Conservation (phyloP, 2,329 filamentous ascomycete species). For the Sporothrix mexicana region DNA sequence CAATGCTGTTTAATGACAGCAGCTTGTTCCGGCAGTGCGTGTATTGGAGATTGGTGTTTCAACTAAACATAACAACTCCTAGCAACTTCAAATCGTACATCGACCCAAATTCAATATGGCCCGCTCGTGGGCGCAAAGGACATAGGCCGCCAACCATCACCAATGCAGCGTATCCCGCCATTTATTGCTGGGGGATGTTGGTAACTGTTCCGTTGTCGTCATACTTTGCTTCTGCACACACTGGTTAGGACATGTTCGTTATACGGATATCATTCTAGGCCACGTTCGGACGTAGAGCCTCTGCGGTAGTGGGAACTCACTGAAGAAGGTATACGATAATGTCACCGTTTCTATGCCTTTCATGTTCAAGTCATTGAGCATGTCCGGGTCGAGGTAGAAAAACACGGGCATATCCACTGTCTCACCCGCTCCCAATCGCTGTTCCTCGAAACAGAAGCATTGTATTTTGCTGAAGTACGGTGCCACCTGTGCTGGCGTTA, state of each 20-base stretch:
- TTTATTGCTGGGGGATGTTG: slow-evolving; percentile 39
- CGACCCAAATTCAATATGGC: no score
- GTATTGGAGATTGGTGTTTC: no score
- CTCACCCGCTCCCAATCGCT: slow-evolving; percentile 91
- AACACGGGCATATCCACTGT: slow-evolving; percentile 99
- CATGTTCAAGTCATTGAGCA: slow-evolving; percentile 92
- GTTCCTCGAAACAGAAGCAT: slow-evolving; percentile 98
- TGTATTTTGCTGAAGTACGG: slow-evolving; percentile 99
- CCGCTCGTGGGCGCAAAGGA: no score
- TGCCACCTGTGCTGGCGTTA: slow-evolving; percentile 92
- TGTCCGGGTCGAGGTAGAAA: slow-evolving; percentile 97
- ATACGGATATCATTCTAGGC: no score
- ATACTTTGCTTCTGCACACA: slow-evolving; percentile 73
- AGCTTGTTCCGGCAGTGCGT: no score
- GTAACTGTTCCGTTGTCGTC: slow-evolving; percentile 77
- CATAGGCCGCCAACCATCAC: no score
- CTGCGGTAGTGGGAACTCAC: slow-evolving; percentile 61
- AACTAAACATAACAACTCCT: no score
- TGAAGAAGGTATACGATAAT: slow-evolving; percentile 97
- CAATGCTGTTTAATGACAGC: no score
- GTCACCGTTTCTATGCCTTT: slow-evolving; percentile 93
- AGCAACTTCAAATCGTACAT: no score
- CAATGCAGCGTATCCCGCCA: neutral
- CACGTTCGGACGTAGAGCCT: no score
- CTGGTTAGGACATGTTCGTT: neutral